Conservation (phyloP, 1,284 basidiomycete species). For the Ustilago nuda region DNA sequence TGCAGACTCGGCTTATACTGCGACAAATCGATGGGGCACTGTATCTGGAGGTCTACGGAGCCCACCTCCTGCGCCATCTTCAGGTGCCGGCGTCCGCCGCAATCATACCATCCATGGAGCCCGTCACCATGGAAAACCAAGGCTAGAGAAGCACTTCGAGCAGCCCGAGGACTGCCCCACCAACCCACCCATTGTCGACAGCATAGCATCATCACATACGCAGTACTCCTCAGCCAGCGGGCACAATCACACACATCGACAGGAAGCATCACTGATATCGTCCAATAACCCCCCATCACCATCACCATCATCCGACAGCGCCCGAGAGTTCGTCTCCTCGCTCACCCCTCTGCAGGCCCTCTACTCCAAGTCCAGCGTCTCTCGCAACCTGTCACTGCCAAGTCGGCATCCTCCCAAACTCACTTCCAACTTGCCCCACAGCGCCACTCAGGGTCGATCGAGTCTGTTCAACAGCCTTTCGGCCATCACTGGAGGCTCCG, state of each 20-base stretch:
- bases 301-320: conserved; percentile 18
- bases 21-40: conserved; percentile 42
- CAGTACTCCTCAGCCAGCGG: background rate
- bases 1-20: conserved; percentile 3
- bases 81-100: conserved; percentile 43
- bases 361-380: conserved; percentile 47
- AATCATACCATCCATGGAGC: conserved; percentile 51
- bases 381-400: conserved; percentile 47
- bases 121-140: conserved; percentile 43
- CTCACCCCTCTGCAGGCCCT: conserved; percentile 46
- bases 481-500: conserved; percentile 56
- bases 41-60: conserved; percentile 42
- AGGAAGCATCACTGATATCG: conserved; percentile 2
- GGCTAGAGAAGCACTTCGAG: conserved; percentile 53
- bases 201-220: background rate
- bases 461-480: conserved; percentile 56
- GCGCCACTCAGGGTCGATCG: conserved; percentile 37
- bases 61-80: conserved; percentile 46
- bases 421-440: conserved; percentile 25
- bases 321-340: conserved; percentile 16
- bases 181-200: background rate
- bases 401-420: conserved; percentile 42
- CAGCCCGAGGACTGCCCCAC: conserved; percentile 36
- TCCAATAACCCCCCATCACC: conserved; percentile 16
- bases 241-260: background rate